A percentile compares a stretch with the other conserved stretches of the same genome.
These are phyloP conservation scores for Filobasidium floriforme DNA, from an alignment of 768 basidiomycete species.

Conservation along the genomic window DNA sequence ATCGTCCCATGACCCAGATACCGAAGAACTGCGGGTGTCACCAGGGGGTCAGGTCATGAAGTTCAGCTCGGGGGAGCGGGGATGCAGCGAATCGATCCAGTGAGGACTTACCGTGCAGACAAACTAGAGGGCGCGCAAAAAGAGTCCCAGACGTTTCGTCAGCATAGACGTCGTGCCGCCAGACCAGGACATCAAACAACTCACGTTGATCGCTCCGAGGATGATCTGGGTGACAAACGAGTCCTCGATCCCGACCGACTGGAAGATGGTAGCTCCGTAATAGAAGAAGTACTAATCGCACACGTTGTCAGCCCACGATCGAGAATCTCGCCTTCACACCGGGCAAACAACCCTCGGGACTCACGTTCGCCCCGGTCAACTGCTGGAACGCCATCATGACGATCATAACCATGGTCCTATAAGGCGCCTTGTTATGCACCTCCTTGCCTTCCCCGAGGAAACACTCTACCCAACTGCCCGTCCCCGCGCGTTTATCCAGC, in stretches of 20 bases:
- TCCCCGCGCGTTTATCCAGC: conserved; percentile 48
- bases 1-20: conserved; percentile 65
- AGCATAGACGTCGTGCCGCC: not conserved
- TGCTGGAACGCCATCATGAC: conserved; percentile 64
- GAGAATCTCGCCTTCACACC: too few relatives aligned
- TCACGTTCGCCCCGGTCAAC: conserved; percentile 38
- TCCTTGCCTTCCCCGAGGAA: conserved; percentile 48
- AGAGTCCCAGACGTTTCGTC: not conserved
- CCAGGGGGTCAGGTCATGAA: too few relatives aligned
- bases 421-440: conserved; percentile 53
- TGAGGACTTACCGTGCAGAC: conserved; percentile 44
- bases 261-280: conserved; percentile 59
- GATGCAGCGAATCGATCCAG: too few relatives aligned
- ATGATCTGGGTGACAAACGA: conserved; percentile 68
- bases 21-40: conserved; percentile 56
- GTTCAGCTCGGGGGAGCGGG: too few relatives aligned
- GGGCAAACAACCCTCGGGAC: too few relatives aligned
- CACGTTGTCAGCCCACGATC: not conserved
- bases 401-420: conserved; percentile 57
- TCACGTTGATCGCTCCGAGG: conserved; percentile 7
- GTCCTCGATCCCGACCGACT: conserved; percentile 60
- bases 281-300: conserved; percentile 32
- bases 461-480: conserved; percentile 61
- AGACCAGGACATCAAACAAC: not conserved
- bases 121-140: too few relatives aligned